These are phyloP conservation scores for Medicago truncatula DNA, from an alignment of 306 rosid genomes.

Conservation along the genomic window DNA sequence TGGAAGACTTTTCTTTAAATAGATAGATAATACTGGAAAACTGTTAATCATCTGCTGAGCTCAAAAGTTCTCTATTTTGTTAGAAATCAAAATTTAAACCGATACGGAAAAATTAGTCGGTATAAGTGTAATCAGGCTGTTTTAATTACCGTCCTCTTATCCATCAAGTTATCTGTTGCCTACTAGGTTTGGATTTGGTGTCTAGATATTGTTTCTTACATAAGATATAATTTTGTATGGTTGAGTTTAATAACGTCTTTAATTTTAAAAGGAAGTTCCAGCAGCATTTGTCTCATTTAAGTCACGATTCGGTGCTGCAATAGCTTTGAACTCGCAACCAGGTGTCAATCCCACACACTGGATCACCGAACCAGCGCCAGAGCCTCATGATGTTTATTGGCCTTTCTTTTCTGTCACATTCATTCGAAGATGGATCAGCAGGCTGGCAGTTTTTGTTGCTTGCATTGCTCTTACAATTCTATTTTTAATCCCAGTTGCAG, in stretches of 20 bases:
- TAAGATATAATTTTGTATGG: slow-evolving; percentile 23
- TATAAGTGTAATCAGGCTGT: too few relatives aligned
- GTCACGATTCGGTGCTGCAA: slow-evolving; percentile 78
- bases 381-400: slow-evolving; percentile 84
- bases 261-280: slow-evolving; percentile 65
- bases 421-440: slow-evolving; percentile 68
- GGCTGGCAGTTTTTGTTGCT: slow-evolving; percentile 60
- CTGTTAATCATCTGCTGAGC: slow-evolving; percentile 12
- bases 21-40: too few relatives aligned
- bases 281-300: slow-evolving; percentile 92
- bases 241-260: slow-evolving; percentile 38
- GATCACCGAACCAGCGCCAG: slow-evolving; percentile 84
- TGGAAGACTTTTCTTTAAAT: too few relatives aligned
- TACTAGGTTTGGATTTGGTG: slow-evolving; percentile 10
- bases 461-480: slow-evolving; percentile 63
- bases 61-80: not conserved
- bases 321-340: slow-evolving; percentile 69
- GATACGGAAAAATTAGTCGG: too few relatives aligned
- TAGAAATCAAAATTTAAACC: too few relatives aligned
- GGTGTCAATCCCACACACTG: slow-evolving; percentile 78
- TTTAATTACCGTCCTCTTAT: not conserved
- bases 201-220: slow-evolving; percentile 9
- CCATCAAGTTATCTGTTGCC: too few relatives aligned
- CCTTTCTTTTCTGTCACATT: slow-evolving; percentile 78
- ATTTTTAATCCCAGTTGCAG: slow-evolving; percentile 74